A percentile compares a stretch with the other conserved stretches of the same genome.
Conservation (phyloP, 208 protist genomes). For the Acanthamoeba healyi region DNA sequence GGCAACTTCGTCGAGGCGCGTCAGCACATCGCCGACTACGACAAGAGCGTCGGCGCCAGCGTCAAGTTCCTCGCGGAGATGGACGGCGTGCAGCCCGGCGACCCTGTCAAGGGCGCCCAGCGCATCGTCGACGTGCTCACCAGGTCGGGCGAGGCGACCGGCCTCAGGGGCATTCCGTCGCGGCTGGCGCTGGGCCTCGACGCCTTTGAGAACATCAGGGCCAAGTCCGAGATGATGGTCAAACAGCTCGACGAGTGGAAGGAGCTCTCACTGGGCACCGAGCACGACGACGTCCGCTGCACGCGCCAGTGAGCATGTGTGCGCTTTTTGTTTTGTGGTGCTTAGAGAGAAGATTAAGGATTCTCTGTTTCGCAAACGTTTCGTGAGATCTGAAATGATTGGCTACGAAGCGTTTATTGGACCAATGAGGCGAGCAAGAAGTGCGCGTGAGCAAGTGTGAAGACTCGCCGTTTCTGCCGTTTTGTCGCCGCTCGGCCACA, state of each 20-base stretch:
- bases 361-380: too few species aligned
- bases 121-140: conserved; percentile 71
- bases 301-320: too few species aligned
- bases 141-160: conserved; percentile 7
- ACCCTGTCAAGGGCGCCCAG: conserved; percentile 68
- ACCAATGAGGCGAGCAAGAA: too few species aligned
- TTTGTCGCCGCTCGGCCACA: too few species aligned
- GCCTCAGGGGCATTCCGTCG: neutral
- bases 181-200: neutral
- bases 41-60: neutral
- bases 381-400: too few species aligned
- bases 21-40: conserved; percentile 55
- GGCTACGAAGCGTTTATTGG: too few species aligned
- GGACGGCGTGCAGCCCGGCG: conserved; percentile 51
- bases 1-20: neutral
- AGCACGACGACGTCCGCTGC: neutral
- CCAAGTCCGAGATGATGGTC: neutral
- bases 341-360: too few species aligned
- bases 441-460: too few species aligned
- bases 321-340: too few species aligned
- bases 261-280: conserved; percentile 27
- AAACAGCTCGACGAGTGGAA: conserved; percentile 35
- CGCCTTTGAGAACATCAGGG: neutral
- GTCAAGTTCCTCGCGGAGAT: neutral
- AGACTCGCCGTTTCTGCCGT: too few species aligned